Percentiles rank a stretch among this genome's conserved stretches.
Evolutionary conservation across 2,329 filamentous ascomycete species (phyloP).

Genomic region (Phaeosphaeria sp.): DNA sequence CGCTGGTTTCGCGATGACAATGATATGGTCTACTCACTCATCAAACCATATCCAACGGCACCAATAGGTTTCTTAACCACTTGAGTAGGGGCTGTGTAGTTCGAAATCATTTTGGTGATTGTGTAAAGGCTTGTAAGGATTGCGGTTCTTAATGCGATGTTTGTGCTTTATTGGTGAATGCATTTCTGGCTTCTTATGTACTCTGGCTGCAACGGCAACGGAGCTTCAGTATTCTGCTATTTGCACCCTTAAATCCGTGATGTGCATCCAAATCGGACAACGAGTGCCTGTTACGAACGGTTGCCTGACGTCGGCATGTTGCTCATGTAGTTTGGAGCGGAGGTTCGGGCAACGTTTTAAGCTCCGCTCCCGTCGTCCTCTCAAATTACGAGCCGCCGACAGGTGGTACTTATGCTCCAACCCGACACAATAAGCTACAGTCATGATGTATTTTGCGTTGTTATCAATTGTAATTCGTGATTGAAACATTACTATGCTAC

Average conservation of each 20-base stretch:
- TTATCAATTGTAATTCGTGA: neutral
- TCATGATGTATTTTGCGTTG: neutral
- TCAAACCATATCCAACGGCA: slow-evolving; percentile 5
- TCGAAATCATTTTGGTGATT: neutral
- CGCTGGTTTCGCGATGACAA: neutral
- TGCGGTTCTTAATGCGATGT: neutral
- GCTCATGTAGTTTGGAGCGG: neutral
- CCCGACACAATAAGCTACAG: neutral
- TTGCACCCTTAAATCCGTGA: neutral
- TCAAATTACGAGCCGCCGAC: neutral
- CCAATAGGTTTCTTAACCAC: slow-evolving; percentile 3
- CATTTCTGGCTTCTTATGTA: neutral
- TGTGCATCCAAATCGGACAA: neutral
- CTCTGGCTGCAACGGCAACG: neutral
- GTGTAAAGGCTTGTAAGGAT: neutral
- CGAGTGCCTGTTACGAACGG: neutral
- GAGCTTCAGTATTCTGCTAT: neutral
- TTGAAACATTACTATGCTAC: neutral
- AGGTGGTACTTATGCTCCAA: neutral
- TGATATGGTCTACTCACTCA: slow-evolving; percentile 1
- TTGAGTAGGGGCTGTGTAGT: neutral
- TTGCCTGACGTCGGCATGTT: neutral
- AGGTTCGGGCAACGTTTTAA: neutral
- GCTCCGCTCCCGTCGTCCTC: neutral
- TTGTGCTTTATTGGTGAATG: neutral